phyloP scores from a whole-genome alignment of 352 stramenopile species.

The Hyaloperonospora arabidopsidis region DNA sequence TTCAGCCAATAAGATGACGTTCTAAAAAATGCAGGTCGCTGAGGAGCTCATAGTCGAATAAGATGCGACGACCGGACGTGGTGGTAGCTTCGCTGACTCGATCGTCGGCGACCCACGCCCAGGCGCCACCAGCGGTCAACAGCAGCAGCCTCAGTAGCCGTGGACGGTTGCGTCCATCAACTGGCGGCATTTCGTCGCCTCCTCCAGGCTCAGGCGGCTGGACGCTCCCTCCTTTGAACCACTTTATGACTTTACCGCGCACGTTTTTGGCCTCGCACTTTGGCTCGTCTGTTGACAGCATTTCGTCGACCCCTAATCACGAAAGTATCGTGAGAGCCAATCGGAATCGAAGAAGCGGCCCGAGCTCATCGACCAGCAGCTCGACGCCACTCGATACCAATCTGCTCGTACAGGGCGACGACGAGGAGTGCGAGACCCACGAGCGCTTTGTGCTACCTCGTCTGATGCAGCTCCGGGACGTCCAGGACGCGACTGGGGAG shows the following conservation, averaged over 20 bases:
- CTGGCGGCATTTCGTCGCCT: constrained; percentile 1
- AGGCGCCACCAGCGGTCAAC: constrained; percentile 1
- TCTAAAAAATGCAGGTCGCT: background rate
- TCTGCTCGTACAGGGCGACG: constrained; percentile 21
- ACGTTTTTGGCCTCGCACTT: constrained; percentile 21
- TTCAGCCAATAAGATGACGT: constrained; percentile 3
- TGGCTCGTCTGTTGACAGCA: constrained; percentile 4
- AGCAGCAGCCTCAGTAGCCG: background rate
- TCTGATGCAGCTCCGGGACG: constrained; percentile 11
- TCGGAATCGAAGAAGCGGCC: background rate
- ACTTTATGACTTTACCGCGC: constrained; percentile 27
- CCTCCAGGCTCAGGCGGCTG: constrained; percentile 8
- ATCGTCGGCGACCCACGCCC: constrained; percentile 1
- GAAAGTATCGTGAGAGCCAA: background rate
- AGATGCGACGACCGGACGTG: constrained; percentile 20
- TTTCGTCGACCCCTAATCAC: background rate
- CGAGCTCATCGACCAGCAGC: background rate
- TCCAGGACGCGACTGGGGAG: background rate
- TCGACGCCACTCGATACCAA: constrained; percentile 1
- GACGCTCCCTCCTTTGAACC: constrained; percentile 25
- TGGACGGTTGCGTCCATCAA: background rate
- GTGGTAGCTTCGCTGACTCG: constrained; percentile 6
- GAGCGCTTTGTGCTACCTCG: constrained; percentile 11
- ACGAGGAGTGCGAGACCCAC: constrained; percentile 12
- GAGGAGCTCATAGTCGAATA: background rate